Evolutionary conservation across 1,284 basidiomycete species (phyloP).

Genomic region (Agaricales sp.): DNA sequence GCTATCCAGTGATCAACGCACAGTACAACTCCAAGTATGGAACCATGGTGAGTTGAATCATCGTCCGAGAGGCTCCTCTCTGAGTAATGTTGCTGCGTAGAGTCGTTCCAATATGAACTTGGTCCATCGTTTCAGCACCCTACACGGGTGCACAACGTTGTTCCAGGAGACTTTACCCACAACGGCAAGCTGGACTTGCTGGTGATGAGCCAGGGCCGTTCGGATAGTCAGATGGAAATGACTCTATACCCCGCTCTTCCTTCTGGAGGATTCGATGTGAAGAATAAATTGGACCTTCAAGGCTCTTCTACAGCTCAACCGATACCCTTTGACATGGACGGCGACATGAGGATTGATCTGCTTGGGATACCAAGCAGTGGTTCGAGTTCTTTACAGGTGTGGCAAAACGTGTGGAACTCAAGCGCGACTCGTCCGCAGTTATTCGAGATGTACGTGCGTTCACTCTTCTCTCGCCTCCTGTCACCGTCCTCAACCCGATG

Average conservation of each 20-base stretch:
- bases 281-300: constrained; percentile 31
- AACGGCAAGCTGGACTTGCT: constrained; percentile 87
- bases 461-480: no score
- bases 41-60: constrained; percentile 58
- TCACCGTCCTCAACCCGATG: no score
- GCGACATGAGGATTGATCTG: constrained; percentile 84
- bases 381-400: constrained; percentile 42
- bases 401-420: constrained; percentile 70
- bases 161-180: constrained; percentile 90
- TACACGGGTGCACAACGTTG: constrained; percentile 58
- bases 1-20: constrained; percentile 63
- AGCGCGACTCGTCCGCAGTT: constrained; percentile 38
- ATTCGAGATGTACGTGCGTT: constrained; percentile 47
- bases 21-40: constrained; percentile 75
- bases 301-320: constrained; percentile 57
- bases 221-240: constrained; percentile 47
- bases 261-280: constrained; percentile 61
- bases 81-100: constrained; percentile 30
- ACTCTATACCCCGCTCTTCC: constrained; percentile 56
- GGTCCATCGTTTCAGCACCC: constrained; percentile 44
- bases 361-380: constrained; percentile 53
- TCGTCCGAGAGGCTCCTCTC: no score
- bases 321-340: constrained; percentile 78
- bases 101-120: constrained; percentile 42
- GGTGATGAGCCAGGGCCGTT: constrained; percentile 62